Percentiles rank a stretch among this genome's conserved stretches.
Conservation (phyloP, 1,284 basidiomycete species). For the Stereum hirsutum region DNA sequence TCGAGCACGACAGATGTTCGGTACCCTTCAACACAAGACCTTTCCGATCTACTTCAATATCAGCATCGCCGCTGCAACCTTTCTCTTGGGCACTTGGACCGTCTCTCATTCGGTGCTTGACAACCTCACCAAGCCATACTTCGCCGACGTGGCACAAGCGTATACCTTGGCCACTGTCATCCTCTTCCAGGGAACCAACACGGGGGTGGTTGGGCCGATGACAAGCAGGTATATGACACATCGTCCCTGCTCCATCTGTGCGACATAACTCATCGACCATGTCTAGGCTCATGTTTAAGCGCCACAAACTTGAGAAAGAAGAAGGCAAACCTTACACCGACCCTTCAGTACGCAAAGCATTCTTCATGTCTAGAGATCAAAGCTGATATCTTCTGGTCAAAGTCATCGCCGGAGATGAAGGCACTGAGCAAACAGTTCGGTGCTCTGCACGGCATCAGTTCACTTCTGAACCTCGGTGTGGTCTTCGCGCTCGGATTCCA, state of each 20-base stretch:
- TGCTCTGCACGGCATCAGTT: slow-evolving; percentile 58
- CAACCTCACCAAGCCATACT: slow-evolving; percentile 34
- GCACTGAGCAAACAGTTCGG: slow-evolving; percentile 57
- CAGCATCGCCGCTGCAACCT: slow-evolving; percentile 45
- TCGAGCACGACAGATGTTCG: slow-evolving; percentile 62
- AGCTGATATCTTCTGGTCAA: slow-evolving; percentile 3
- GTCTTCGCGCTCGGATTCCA: slow-evolving; percentile 60
- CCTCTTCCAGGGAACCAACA: slow-evolving; percentile 44
- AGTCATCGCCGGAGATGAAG: slow-evolving; percentile 68
- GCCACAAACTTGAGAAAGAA: slow-evolving; percentile 64
- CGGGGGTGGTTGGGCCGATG: slow-evolving; percentile 52
- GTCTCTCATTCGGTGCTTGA: slow-evolving; percentile 50
- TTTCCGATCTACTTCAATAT: slow-evolving; percentile 72
- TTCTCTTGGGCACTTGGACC: slow-evolving; percentile 54
- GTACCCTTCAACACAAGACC: slow-evolving; percentile 63
- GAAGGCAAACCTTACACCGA: slow-evolving; percentile 66
- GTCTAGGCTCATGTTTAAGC: slow-evolving; percentile 63
- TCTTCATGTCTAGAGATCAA: slow-evolving; percentile 1
- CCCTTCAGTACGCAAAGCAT: slow-evolving; percentile 32
- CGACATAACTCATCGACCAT: no score
- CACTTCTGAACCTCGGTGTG: slow-evolving; percentile 53
- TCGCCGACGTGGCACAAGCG: slow-evolving; percentile 64
- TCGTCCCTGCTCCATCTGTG: slow-evolving; percentile 2
- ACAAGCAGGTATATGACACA: slow-evolving; percentile 40
- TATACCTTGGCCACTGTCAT: slow-evolving; percentile 47